Evolutionary conservation across 164 flowering plant genomes (phyloP), one percentile per base, ranked within the genome.

Genomic region (Pachysandra terminalis): DNA sequence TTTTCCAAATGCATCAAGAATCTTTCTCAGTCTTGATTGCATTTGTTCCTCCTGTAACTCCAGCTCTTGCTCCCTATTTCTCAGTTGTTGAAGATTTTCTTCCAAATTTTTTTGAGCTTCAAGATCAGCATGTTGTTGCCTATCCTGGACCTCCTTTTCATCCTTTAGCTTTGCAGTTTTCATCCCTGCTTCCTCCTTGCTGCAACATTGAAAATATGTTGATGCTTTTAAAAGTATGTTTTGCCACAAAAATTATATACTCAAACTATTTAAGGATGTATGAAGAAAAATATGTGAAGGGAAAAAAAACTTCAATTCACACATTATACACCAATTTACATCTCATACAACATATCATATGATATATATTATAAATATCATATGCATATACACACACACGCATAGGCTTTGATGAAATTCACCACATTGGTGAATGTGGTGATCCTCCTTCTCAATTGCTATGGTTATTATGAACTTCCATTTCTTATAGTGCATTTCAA

Each of bases 171-270:
- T 90, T 25, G 88, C 83, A 77, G 99, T 96, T 82, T 83, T 90
- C 86, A 78, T 90, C 52, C 96, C 98, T 75, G 99, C 99, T 27
- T 90, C 93, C 80, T 93, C 98, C 81, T 93, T 93, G 32, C 98
- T 96, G 85, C 69, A 81, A 79, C 7, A 73, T 22, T 56, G 76
- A 56, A 64, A 54, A 37, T 25, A 12, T 13, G 26, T 17, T n/a
- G 15, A 45, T 24, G n/a, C 9, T 32, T 40, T 41, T 48, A 26
- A 14, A 52, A 49, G 52, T 23, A 22, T 27, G 25, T 49, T 41
- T 5, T 6, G 24, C 27, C 1, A 67, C 5, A 55, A 55, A 55
- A 19, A 16, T 53, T 3, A 7, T 32, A 32, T n/a, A 32, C 3
- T 32, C 37, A 32, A 32, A 7, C 7, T 32, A 32, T 32, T 32